phyloP scores from a whole-genome alignment of 2,329 filamentous ascomycete species.

The Epichloe typhina region DNA sequence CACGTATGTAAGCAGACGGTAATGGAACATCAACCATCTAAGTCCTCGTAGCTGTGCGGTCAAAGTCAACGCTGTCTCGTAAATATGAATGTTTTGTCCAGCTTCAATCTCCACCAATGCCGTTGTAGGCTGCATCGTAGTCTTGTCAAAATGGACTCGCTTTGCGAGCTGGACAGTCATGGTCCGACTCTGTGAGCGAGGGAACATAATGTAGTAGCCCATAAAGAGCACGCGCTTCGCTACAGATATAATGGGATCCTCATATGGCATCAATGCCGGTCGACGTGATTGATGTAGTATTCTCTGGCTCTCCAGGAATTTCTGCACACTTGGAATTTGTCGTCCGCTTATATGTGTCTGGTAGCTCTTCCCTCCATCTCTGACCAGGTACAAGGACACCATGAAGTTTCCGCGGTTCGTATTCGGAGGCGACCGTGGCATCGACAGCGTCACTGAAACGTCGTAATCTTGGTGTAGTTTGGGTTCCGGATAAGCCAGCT shows the following conservation, averaged over 20 bases:
- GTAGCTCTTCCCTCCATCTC: slow-evolving; percentile 9
- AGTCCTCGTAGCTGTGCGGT: slow-evolving; percentile 65
- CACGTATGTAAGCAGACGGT: slow-evolving; percentile 56
- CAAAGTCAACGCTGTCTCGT: slow-evolving; percentile 54
- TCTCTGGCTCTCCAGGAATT: slow-evolving; percentile 21
- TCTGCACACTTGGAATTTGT: slow-evolving; percentile 10
- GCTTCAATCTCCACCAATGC: slow-evolving; percentile 55
- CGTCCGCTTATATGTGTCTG: background rate
- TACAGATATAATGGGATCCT: slow-evolving; percentile 53
- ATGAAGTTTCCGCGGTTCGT: slow-evolving; percentile 82
- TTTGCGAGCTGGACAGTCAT: slow-evolving; percentile 64
- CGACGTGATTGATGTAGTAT: slow-evolving; percentile 54
- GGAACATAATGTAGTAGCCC: slow-evolving; percentile 55
- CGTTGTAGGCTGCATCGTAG: slow-evolving; percentile 28
- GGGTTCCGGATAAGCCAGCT: slow-evolving; percentile 37
- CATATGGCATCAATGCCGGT: slow-evolving; percentile 68
- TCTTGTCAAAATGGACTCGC: slow-evolving; percentile 45
- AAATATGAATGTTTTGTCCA: slow-evolving; percentile 60
- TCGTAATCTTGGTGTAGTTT: slow-evolving; percentile 73
- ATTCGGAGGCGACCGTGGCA: slow-evolving; percentile 71
- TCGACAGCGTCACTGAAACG: slow-evolving; percentile 56
- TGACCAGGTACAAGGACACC: slow-evolving; percentile 63
- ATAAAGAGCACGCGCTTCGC: slow-evolving; percentile 50
- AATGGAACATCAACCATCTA: slow-evolving; percentile 76
- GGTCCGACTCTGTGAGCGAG: slow-evolving; percentile 47